Base-by-base conservation (phyloP, 2,329 filamentous ascomycete species). In the Aspergillus persii region DNA sequence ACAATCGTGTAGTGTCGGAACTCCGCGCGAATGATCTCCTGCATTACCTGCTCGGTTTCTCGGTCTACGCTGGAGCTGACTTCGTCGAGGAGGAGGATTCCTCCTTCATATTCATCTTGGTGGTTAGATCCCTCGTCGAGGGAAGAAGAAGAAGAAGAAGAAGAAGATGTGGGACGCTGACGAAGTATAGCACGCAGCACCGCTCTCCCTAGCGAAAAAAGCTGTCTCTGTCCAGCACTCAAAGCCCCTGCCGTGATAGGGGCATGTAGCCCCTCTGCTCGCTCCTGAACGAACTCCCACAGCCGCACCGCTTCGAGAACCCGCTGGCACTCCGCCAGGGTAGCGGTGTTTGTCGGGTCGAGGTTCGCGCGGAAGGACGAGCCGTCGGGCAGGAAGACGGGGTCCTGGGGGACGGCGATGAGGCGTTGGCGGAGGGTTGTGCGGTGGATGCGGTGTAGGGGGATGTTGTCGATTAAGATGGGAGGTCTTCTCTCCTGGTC, bases 171-270 rank as follows among this genome's bases (percentile, higher is more conserved):
- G 5, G 30, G 8, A 5, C 30, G 30, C 30, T 8, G 30, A 31
- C 12, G 12, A 15, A 39, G 15, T 15, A 39, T 39, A 12, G 31
- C 49, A 39, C 57, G 59, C 12, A 68, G 65, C 64, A 91, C 87
- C 49, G 89, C 89, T 18, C 89, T 84, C 0, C 88, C 89, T 2
- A 92, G 83, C 67, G 88, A 90, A 26, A 92, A 82, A 0, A 91
- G 85, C 72, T 92, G 89, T 8, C 87, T 83, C 71, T 92, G 89
- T 12, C 89, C 89, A 68, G 91, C 88, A 0, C 87, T 90, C n/a
- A 91, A 79, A n/a, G 71, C 71, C 1, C 77, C 76, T 0, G 74
- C 66, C 15, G 72, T 69, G 62, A 86, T 29, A 8, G 47, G 53
- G 3, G 51, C 23, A 53, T 71, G 67, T 8, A 76, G 61, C 2